Evolutionary conservation across 1,284 basidiomycete species (phyloP).

Genomic region (Pseudozyma pruni): DNA sequence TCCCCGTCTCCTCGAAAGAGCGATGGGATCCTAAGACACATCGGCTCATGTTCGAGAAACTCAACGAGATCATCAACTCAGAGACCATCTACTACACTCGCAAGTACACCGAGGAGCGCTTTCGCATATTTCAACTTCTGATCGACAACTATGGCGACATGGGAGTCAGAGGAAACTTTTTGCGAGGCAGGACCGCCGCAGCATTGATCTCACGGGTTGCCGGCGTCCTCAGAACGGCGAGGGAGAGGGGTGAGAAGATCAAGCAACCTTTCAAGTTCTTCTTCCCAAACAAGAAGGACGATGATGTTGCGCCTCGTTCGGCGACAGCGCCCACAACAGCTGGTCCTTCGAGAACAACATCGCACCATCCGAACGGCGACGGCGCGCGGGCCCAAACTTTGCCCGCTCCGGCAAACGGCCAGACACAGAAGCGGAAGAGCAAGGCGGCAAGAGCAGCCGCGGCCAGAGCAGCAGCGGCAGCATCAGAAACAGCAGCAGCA

Average conservation of each 20-base stretch:
- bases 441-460: not conserved
- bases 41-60: conserved; percentile 46
- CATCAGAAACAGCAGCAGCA: not conserved
- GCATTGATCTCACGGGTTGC: conserved; percentile 38
- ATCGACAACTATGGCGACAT: conserved; percentile 43
- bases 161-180: conserved; percentile 36
- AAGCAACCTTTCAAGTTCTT: conserved; percentile 46
- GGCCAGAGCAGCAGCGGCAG: not conserved
- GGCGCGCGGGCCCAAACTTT: conserved; percentile 10
- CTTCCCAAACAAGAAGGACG: conserved; percentile 38
- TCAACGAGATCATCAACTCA: conserved; percentile 40
- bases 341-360: not conserved
- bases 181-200: conserved; percentile 29
- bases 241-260: conserved; percentile 38
- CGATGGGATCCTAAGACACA: conserved; percentile 40
- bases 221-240: conserved; percentile 24
- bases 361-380: conserved; percentile 1
- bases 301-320: conserved; percentile 6
- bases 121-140: conserved; percentile 38
- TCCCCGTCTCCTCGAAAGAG: conserved; percentile 38
- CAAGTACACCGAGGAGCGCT: conserved; percentile 39
- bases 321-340: conserved; percentile 8
- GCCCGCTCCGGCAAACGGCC: conserved; percentile 7
- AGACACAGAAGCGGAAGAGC: not conserved
- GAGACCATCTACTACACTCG: conserved; percentile 36